A percentile compares a stretch with the other conserved stretches of the same genome.
phyloP scores from a whole-genome alignment of 2,329 filamentous ascomycete genomes.

The Fusarium sacchari region DNA sequence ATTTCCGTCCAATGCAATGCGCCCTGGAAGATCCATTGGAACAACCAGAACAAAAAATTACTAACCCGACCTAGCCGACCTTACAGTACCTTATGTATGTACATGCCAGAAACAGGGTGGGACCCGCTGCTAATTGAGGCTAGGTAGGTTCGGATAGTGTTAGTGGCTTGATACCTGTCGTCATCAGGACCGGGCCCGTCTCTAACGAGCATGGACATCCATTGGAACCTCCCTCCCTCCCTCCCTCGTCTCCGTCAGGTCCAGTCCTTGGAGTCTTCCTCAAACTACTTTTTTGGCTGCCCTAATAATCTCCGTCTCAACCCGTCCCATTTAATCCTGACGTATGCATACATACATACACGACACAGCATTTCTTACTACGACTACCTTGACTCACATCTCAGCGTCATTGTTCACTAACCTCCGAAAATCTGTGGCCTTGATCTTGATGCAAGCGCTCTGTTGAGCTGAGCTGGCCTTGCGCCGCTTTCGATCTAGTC shows the following conservation, averaged over 20 bases:
- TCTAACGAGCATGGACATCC: slow-evolving; percentile 28
- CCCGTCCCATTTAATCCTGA: slow-evolving; percentile 13
- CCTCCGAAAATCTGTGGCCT: slow-evolving; percentile 15
- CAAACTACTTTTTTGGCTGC: slow-evolving; percentile 13
- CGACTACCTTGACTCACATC: slow-evolving; percentile 17
- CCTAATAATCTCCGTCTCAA: slow-evolving; percentile 27
- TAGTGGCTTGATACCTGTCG: slow-evolving; percentile 44
- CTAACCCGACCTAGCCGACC: too few species aligned
- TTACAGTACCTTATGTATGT: too few species aligned
- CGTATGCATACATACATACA: too few species aligned
- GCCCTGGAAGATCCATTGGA: not conserved
- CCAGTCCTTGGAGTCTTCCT: slow-evolving; percentile 3
- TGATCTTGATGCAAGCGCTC: slow-evolving; percentile 40
- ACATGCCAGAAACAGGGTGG: slow-evolving; percentile 7
- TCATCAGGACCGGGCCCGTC: slow-evolving; percentile 33
- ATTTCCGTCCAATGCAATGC: not conserved
- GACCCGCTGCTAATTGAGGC: slow-evolving; percentile 16
- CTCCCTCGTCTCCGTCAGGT: not conserved
- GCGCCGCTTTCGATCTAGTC: slow-evolving; percentile 35
- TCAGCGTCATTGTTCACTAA: slow-evolving; percentile 5
- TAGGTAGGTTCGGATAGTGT: too few species aligned
- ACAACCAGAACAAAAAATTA: not conserved
- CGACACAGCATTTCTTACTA: slow-evolving; percentile 7
- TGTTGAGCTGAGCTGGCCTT: slow-evolving; percentile 34
- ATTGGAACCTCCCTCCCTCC: slow-evolving; percentile 16